Evolutionary conservation across 768 basidiomycete species (phyloP).

Genomic region (Lactarius hatsudake): DNA sequence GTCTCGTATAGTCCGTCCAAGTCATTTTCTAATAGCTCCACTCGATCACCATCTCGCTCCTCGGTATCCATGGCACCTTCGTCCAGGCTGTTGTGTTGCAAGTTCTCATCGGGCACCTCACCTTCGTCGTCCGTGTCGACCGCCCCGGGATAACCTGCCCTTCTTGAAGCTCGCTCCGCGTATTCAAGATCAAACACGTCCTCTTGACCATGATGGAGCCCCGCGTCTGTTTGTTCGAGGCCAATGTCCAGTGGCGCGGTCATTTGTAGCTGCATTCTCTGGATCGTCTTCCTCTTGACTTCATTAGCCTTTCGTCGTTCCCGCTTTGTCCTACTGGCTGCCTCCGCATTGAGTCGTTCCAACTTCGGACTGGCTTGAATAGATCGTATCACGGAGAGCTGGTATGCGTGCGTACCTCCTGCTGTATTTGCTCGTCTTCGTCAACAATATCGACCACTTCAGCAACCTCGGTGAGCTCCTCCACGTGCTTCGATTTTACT

Average conservation of each 20-base stretch:
- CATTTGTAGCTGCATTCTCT: conserved; percentile 97
- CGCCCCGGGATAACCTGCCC: conserved; percentile 38
- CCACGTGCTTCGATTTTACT: conserved; percentile 65
- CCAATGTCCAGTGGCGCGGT: conserved; percentile 96
- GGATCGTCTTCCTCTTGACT: conserved; percentile 79
- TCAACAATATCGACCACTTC: conserved; percentile 69
- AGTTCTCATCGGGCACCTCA: conserved; percentile 44
- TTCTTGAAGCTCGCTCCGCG: conserved; percentile 47
- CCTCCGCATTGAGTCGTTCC: conserved; percentile 77
- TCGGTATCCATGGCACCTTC: conserved; percentile 55
- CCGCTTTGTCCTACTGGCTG: conserved; percentile 67
- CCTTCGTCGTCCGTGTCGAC: conserved; percentile 36
- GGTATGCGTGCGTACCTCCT: conserved; percentile 60
- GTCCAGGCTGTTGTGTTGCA: conserved; percentile 41
- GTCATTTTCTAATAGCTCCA: conserved; percentile 71
- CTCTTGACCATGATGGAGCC: conserved; percentile 70
- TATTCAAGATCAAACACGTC: conserved; percentile 85
- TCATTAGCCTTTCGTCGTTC: conserved; percentile 87
- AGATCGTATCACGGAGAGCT: conserved; percentile 16
- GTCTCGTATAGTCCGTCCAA: conserved; percentile 86
- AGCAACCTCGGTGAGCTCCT: conserved; percentile 71
- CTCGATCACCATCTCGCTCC: conserved; percentile 64
- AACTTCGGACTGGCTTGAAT: conserved; percentile 48
- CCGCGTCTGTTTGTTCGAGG: conserved; percentile 73
- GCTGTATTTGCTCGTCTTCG: conserved; percentile 85